Evolutionary conservation across 73 alveolate genomes (phyloP), one percentile per base, ranked within the genome.

Genomic region (Blepharisma stoltei): DNA sequence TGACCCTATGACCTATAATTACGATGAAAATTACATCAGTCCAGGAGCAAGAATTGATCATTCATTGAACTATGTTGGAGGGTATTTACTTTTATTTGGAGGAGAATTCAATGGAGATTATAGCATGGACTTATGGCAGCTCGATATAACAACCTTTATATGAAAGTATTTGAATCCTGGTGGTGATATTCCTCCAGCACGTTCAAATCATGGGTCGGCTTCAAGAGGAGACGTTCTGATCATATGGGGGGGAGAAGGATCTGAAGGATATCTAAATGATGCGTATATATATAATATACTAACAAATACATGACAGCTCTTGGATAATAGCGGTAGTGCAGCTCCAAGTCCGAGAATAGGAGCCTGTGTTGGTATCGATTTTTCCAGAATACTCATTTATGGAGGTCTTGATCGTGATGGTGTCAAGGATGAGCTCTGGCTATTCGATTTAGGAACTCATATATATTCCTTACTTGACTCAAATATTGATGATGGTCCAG

Each of bases 331-430:
- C 3, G 18, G 23, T 1, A 52, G 18, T 4, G 3, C 18, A 14
- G 67, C 23, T n/a, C 67, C 67, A n/a, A n/a, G 18, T 52, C 67
- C 67, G 3, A 52, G 23, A 52, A n/a, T n/a, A n/a, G 67, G 67
- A 1, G 67, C 67, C 3, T 52, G 67, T 20, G 67, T 14, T n/a
- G 67, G 18, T 1, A n/a, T 20, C 18, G 23, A 52, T 52, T 14
- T n/a, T 52, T 3, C 0, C 0, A n/a, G 23, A n/a, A n/a, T 52
- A n/a, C 23, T n/a, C 23, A 52, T 52, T n/a, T 52, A 52, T 52
- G 67, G 67, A 52, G 67, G 67, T 2, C 18, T 52, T 14, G 67
- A 52, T n/a, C 32, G 23, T n/a, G 23, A 14, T 52, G 67, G 67
- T 20, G 18, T 52, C 18, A 52, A 52, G 32, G 32, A 52, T n/a